Evolutionary conservation across 2,329 filamentous ascomycete species (phyloP).

Genomic region (Aspergillus pseudonomiae): DNA sequence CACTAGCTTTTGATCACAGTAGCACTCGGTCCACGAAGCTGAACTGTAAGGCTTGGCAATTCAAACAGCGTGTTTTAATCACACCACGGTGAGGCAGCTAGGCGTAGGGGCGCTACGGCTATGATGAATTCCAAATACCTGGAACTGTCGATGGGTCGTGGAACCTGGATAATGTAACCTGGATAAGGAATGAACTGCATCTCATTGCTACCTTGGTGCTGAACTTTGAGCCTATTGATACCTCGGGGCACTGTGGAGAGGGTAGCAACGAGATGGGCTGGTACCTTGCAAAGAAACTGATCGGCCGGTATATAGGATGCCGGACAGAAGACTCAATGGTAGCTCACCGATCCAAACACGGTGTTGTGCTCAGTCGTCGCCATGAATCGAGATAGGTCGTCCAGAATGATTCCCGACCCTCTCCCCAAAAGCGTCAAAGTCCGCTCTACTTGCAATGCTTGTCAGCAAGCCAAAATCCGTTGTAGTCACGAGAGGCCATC

Average conservation of each 20-base stretch:
- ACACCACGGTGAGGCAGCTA: neutral
- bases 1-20: neutral
- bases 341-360: too few species aligned
- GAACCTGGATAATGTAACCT: slow-evolving; percentile 19
- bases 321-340: neutral
- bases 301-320: neutral
- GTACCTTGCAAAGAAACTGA: neutral
- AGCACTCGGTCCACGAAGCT: neutral
- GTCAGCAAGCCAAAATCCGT: slow-evolving; percentile 42
- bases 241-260: neutral
- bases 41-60: neutral
- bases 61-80: neutral
- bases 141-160: slow-evolving; percentile 2
- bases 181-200: neutral
- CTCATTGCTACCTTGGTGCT: slow-evolving; percentile 16
- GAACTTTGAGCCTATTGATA: neutral
- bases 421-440: slow-evolving; percentile 39
- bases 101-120: slow-evolving; percentile 4
- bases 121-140: neutral
- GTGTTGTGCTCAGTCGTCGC: neutral
- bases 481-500: slow-evolving; percentile 42
- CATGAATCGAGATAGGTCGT: slow-evolving; percentile 14
- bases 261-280: slow-evolving; percentile 3
- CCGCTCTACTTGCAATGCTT: slow-evolving; percentile 43
- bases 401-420: slow-evolving; percentile 10